phyloP scores from a whole-genome alignment of 1,284 basidiomycete genomes.

The Pyrrhoderma noxium region DNA sequence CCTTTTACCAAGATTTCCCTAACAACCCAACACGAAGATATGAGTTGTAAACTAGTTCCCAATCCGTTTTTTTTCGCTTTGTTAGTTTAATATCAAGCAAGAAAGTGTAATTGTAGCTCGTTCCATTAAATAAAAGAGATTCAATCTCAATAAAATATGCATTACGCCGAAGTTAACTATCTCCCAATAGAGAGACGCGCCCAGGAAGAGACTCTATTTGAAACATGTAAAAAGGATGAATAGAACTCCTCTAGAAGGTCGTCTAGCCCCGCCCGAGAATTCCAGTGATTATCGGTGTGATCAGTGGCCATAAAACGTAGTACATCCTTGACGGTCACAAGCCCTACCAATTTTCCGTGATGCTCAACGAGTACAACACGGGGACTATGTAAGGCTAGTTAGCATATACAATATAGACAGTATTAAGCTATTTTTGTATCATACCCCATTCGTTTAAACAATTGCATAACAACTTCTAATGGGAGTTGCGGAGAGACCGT shows the following conservation, averaged over 20 bases:
- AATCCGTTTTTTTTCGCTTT: no score
- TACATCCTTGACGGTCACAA: constrained; percentile 96
- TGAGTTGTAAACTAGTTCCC: no score
- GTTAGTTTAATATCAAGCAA: no score
- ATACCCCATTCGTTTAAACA: constrained; percentile 94
- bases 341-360: constrained; percentile 73
- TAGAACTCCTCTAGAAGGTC: constrained; percentile 29
- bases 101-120: no score
- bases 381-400: constrained; percentile 40
- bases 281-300: constrained; percentile 29
- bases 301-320: constrained; percentile 70
- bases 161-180: neutral
- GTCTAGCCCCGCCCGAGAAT: constrained; percentile 26
- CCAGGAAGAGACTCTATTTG: constrained; percentile 7
- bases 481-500: constrained; percentile 91
- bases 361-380: constrained; percentile 90
- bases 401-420: neutral
- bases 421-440: constrained; percentile 28
- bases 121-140: no score
- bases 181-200: neutral
- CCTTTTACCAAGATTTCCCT: no score
- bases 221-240: constrained; percentile 20
- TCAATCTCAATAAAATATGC: constrained; percentile 4
- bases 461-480: constrained; percentile 92
- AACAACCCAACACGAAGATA: no score